These are phyloP conservation scores for Angophora floribunda DNA, from an alignment of 345 rosid genomes.

Conservation along the genomic window DNA sequence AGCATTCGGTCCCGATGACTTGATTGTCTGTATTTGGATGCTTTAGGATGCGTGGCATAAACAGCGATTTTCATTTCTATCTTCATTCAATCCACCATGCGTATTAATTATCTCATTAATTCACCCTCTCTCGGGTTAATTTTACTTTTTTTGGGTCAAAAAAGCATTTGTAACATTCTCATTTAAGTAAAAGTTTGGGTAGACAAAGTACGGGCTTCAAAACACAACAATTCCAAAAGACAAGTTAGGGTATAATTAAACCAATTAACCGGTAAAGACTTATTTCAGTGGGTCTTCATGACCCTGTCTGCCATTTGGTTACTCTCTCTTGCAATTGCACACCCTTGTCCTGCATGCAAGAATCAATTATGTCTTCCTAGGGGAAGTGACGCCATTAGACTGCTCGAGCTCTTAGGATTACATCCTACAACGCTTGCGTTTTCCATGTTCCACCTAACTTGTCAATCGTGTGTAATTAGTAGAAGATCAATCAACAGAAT, in stretches of 20 bases:
- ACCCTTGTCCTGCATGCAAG: too few species aligned
- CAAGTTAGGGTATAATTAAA: not conserved
- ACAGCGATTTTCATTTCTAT: not conserved
- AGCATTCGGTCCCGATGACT: not conserved
- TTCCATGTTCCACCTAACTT: not conserved
- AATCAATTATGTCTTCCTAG: not conserved
- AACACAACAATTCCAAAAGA: not conserved
- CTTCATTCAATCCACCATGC: not conserved
- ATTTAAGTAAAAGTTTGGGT: not conserved
- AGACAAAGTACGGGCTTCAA: not conserved
- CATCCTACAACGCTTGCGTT: not conserved
- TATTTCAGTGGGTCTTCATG: accelerated
- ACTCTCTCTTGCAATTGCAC: not conserved
- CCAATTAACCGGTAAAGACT: too few species aligned
- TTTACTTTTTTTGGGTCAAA: not conserved
- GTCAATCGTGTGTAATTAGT: not conserved
- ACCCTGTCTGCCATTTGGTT: not conserved
- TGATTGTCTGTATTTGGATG: not conserved
- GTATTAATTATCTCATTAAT: too few species aligned
- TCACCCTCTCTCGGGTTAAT: too few species aligned
- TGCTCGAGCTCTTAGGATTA: not conserved
- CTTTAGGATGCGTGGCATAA: not conserved
- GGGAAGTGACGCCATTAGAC: not conserved
- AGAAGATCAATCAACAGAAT: not conserved
- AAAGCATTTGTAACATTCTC: not conserved